Evolutionary conservation across 305 asterid genomes (phyloP).

Genomic region (Fraxinus nigra): DNA sequence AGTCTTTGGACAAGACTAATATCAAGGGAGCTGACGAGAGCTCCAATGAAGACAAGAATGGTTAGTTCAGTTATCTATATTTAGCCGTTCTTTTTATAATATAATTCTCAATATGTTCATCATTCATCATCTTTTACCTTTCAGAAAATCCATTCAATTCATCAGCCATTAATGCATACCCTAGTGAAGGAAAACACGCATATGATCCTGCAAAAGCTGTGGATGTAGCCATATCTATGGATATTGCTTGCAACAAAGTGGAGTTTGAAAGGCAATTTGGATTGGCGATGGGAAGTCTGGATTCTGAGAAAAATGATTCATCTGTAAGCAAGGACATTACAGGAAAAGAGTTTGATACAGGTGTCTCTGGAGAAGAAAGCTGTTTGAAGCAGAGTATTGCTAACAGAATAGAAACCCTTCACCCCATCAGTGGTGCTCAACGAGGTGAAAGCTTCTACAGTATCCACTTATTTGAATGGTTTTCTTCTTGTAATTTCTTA

Average conservation of each 20-base stretch:
- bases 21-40: constrained; percentile 15
- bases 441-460: not conserved
- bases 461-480: not conserved
- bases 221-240: constrained; percentile 21
- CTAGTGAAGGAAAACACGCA: constrained; percentile 16
- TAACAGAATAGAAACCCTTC: not conserved
- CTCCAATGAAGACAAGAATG: constrained; percentile 20
- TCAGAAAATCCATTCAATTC: constrained; percentile 12
- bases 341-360: not conserved
- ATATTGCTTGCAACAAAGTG: constrained; percentile 15
- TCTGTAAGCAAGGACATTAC: not conserved
- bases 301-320: not conserved
- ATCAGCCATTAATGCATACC: constrained; percentile 19
- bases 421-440: not conserved
- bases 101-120: constrained; percentile 16
- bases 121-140: constrained; percentile 6
- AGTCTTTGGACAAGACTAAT: not conserved
- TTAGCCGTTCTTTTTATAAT: not conserved
- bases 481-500: not conserved
- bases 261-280: constrained; percentile 14
- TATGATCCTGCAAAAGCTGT: constrained; percentile 12
- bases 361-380: not conserved
- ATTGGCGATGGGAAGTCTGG: not conserved
- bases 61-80: constrained; percentile 25
- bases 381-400: not conserved